phyloP scores from a whole-genome alignment of 805 yeast genomes.

The Ogataea sp. region DNA sequence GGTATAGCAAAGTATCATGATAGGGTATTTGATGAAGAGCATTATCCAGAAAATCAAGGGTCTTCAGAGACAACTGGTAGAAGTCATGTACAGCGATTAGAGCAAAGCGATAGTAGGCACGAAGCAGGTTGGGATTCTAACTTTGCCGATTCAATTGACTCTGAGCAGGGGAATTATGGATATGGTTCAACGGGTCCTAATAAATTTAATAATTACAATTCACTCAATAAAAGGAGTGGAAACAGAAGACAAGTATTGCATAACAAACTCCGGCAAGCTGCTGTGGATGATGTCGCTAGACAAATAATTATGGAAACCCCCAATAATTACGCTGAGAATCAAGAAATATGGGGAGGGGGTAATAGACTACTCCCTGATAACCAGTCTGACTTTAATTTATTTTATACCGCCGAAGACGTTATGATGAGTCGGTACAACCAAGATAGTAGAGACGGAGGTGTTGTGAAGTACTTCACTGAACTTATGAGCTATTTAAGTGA shows the following conservation, averaged over 20 bases:
- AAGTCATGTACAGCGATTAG: not conserved
- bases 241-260: no score
- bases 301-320: not conserved
- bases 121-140: no score
- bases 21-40: no score
- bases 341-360: not conserved
- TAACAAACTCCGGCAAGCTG: not conserved
- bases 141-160: no score
- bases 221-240: no score
- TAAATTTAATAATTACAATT: no score
- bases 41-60: no score
- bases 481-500: not conserved
- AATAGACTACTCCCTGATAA: not conserved
- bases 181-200: no score
- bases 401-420: not conserved
- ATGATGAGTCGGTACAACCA: not conserved
- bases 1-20: not conserved
- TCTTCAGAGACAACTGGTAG: not conserved
- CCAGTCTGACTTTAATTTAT: not conserved
- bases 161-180: no score
- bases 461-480: not conserved
- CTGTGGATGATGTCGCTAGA: not conserved
- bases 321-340: not conserved
- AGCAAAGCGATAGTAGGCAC: no score
- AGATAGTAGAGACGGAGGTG: not conserved